Evolutionary conservation across 352 stramenopile species (phyloP), one percentile per base, ranked within the genome.

Genomic region (Globisporangium nodosum): DNA sequence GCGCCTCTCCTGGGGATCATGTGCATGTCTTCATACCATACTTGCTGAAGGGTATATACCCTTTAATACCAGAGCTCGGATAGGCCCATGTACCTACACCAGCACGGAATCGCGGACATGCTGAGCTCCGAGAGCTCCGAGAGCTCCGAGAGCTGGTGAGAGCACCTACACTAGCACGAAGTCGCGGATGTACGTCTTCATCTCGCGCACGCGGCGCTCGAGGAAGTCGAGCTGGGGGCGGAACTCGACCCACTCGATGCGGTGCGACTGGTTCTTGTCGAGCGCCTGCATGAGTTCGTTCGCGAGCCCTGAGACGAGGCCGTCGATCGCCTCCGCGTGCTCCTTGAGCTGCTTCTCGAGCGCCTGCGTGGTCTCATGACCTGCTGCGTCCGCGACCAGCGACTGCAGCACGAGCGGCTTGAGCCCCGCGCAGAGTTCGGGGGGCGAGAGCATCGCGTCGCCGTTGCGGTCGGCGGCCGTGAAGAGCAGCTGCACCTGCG

Each of bases 161-260:
- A 27, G 24, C 24, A 1, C 24, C 8, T 61, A 65, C n/a, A 42
- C 9, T 20, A 70, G 54, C 31, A 83, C 30, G 13, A 75, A 47
- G 48, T 79, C 66, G 52, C 60, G 56, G 49, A 91, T 82, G 57
- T 84, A 88, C 5, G 31, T 30, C 52, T 87, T 88, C 46, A 70
- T 79, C 50, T 88, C 50, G 16, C 60, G 49, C 39, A 91, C 66
- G 21, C 76, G 73, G 7, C 69, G 63, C 16, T 91, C 76, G 21
- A 91, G 63, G 52, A 79, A 88, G 54, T 87, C 81, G 31, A 91
- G 61, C n/a, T 89, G 71, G 52, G 79, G 74, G 6, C 78, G 80
- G 52, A 89, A 91, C 54, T 91, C 78, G 56, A 78, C 85, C 78
- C 81, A 91, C 58, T 91, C 78, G 56, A 91, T 83, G 24, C 68